Percentiles rank a stretch among this genome's conserved stretches.
phyloP scores from a whole-genome alignment of 306 rosid species.

The Morella rubra region DNA sequence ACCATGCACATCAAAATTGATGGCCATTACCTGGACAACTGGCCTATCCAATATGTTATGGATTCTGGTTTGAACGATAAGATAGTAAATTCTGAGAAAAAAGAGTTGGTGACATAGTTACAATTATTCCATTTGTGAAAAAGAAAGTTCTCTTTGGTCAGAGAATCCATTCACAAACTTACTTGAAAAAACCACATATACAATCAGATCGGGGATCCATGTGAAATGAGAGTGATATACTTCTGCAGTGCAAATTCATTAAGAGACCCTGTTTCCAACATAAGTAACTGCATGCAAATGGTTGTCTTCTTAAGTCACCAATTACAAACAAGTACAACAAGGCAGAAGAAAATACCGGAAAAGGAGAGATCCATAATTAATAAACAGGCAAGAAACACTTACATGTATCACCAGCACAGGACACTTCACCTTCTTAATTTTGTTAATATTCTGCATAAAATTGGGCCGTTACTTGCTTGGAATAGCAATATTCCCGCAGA shows the following conservation, averaged over 20 bases:
- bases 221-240: neutral
- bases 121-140: neutral
- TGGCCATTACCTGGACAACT: too few relatives aligned
- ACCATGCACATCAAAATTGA: too few relatives aligned
- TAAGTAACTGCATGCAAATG: neutral
- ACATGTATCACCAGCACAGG: conserved; percentile 98
- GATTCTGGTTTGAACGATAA: too few relatives aligned
- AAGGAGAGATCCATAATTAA: neutral
- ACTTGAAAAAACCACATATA: neutral
- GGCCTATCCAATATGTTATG: too few relatives aligned
- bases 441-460: conserved; percentile 80
- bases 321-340: conserved; percentile 13
- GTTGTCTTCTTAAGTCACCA: conserved; percentile 1
- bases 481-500: conserved; percentile 18
- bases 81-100: too few relatives aligned
- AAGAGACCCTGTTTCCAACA: neutral
- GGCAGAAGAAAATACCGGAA: conserved; percentile 5
- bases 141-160: neutral
- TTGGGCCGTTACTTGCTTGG: conserved; percentile 2
- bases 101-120: too few relatives aligned
- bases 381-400: conserved; percentile 39
- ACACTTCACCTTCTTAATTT: conserved; percentile 93
- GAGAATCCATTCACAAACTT: neutral
- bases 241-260: neutral
- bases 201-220: neutral